phyloP scores from a whole-genome alignment of 768 basidiomycete species.

The Tubosaeta brunneosetosa region DNA sequence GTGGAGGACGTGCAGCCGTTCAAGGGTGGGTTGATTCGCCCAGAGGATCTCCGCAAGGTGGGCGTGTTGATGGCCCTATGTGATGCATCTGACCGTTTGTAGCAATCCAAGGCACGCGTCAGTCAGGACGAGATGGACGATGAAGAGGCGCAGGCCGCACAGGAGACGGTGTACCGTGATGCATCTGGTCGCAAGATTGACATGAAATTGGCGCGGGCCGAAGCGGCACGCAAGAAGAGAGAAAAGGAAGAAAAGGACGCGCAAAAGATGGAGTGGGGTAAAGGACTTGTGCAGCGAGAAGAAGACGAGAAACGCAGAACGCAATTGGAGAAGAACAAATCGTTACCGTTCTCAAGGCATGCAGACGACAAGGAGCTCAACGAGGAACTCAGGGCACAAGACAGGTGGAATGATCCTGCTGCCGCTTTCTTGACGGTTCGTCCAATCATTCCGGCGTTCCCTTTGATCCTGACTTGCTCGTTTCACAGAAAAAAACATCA shows the following conservation, averaged over 20 bases:
- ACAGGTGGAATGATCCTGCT: slow-evolving; percentile 97
- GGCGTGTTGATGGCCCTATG: background rate
- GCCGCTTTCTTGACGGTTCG: slow-evolving; percentile 78
- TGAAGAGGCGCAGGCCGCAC: slow-evolving; percentile 54
- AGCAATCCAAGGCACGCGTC: slow-evolving; percentile 39
- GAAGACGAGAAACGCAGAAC: slow-evolving; percentile 62
- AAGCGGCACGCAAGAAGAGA: slow-evolving; percentile 75
- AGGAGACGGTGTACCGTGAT: slow-evolving; percentile 95
- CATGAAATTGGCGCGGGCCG: slow-evolving; percentile 76
- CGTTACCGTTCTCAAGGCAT: slow-evolving; percentile 66
- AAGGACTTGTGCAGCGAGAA: slow-evolving; percentile 86
- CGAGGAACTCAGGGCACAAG: slow-evolving; percentile 72
- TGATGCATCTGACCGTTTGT: background rate
- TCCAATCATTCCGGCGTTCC: no score
- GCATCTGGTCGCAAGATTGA: slow-evolving; percentile 84
- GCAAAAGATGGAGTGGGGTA: slow-evolving; percentile 96
- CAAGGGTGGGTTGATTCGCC: slow-evolving; percentile 73
- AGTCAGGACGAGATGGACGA: slow-evolving; percentile 35
- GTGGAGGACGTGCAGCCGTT: slow-evolving; percentile 48
- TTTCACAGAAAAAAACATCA: slow-evolving; percentile 59
- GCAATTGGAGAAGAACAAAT: slow-evolving; percentile 66
- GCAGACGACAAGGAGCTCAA: slow-evolving; percentile 86
- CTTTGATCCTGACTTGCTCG: slow-evolving; percentile 1
- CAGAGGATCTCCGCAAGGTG: slow-evolving; percentile 67
- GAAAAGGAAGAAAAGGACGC: slow-evolving; percentile 84